A percentile compares a stretch with the other conserved stretches of the same genome.
Evolutionary conservation across 2,329 filamentous ascomycete species (phyloP).

Genomic region (Venturia oleaginea): DNA sequence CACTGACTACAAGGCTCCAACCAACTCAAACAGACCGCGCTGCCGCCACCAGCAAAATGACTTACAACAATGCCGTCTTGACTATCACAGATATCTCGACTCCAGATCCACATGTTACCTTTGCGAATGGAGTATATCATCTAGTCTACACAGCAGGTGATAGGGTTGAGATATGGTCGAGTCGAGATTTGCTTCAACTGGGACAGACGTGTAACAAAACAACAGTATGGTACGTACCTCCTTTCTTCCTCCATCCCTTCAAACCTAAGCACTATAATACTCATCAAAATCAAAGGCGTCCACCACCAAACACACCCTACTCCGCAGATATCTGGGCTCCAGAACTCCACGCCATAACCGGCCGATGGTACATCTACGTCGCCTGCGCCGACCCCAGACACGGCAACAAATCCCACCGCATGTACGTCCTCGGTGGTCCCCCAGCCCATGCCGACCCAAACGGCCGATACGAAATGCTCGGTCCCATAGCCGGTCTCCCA

Average conservation of each 20-base stretch:
- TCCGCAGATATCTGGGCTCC: slow-evolving; percentile 45
- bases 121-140: slow-evolving; percentile 35
- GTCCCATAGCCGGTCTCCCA: slow-evolving; percentile 32
- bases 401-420: slow-evolving; percentile 37
- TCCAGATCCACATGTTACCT: slow-evolving; percentile 37
- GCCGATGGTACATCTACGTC: slow-evolving; percentile 47
- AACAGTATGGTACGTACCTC: slow-evolving; percentile 3
- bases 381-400: slow-evolving; percentile 32
- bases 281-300: slow-evolving; percentile 23
- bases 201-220: background rate
- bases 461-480: slow-evolving; percentile 33
- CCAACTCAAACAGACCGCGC: too few species aligned
- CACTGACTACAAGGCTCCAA: too few species aligned
- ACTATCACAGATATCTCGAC: slow-evolving; percentile 33
- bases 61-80: slow-evolving; percentile 32
- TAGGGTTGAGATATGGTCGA: slow-evolving; percentile 14
- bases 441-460: slow-evolving; percentile 21
- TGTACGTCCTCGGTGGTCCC: slow-evolving; percentile 38
- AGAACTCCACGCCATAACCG: slow-evolving; percentile 43
- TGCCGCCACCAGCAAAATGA: too few species aligned
- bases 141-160: slow-evolving; percentile 21
- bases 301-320: slow-evolving; percentile 34
- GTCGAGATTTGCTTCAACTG: background rate
- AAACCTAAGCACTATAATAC: slow-evolving; percentile 19
- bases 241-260: background rate